Base-by-base conservation (phyloP, 345 rosid genomes). In the Noccaea caerulescens region DNA sequence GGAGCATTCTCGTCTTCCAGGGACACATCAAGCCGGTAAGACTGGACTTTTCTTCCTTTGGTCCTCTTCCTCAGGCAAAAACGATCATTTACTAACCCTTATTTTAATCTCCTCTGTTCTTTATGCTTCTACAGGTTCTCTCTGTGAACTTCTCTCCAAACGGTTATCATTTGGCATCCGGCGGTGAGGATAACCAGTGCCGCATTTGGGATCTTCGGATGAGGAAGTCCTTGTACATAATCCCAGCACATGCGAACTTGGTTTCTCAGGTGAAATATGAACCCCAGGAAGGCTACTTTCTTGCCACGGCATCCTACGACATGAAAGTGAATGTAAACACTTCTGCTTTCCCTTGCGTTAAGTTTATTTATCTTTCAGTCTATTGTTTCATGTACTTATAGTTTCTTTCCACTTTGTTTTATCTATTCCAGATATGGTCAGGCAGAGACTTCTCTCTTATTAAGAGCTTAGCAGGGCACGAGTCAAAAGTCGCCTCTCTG, bases 161-260 rank as follows among this genome's bases (percentile, higher is more conserved):
- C 83, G 98, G 99, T 14, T 88, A 92, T 79, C 99, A 95, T 82
- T 76, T 92, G 69, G 97, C 98, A 10, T 92, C 97, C 23, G 97
- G 98, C 38, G 92, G 98, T 38, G 98, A 90, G 74, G 99, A 95
- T 69, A 95, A 92, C 72, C 89, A 90, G 13, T 95, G 99, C 58
- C 85, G 97, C 37, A 86, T 95, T 68, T 94, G 97, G 98, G 99
- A 94, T 80, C 81, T 94, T 50, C 87, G 98, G 82, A 89, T 89
- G 93, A 88, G 85, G 62, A 91, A 76, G 75, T 84, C 97, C 7
- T 58, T 94, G 39, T 94, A 91, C 56, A 59, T 69, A 25, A 95
- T 90, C 75, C 99, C 96, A 49, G 94, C 99, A n/a, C 99, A 92
- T 77, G 78, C 97, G 5, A 95, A 95, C 80, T 94, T 90, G 8